phyloP scores from a whole-genome alignment of 2,329 filamentous ascomycete genomes.

The Colletotrichum agaves region DNA sequence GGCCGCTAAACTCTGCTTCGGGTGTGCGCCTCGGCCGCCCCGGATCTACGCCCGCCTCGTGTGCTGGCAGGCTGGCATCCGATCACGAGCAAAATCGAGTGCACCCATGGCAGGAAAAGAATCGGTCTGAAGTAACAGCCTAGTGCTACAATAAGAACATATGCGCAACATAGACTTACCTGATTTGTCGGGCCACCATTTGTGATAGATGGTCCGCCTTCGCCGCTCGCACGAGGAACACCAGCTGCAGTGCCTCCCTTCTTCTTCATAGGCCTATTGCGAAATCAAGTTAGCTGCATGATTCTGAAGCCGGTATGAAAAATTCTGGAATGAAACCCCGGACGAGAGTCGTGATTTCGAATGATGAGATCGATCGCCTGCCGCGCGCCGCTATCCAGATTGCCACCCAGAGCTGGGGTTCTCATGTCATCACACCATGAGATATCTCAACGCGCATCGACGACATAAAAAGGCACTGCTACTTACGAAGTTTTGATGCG shows the following conservation, averaged over 20 bases:
- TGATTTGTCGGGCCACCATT: slow-evolving; percentile 64
- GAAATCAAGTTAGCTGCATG: slow-evolving; percentile 4
- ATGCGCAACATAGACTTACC: slow-evolving; percentile 54
- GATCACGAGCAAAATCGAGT: neutral
- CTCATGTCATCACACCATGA: slow-evolving; percentile 20
- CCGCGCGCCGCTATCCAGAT: slow-evolving; percentile 18
- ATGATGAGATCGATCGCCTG: slow-evolving; percentile 25
- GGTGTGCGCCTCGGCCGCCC: slow-evolving; percentile 27
- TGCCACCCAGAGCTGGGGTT: slow-evolving; percentile 9
- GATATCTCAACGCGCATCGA: slow-evolving; percentile 3
- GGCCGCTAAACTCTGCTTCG: slow-evolving; percentile 39
- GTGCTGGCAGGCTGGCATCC: neutral
- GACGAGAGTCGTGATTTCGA: slow-evolving; percentile 19
- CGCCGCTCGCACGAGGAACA: slow-evolving; percentile 72
- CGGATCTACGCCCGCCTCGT: slow-evolving; percentile 16
- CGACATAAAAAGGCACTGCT: neutral
- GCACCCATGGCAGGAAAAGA: slow-evolving; percentile 4
- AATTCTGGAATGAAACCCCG: slow-evolving; percentile 7
- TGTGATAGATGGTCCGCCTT: slow-evolving; percentile 70
- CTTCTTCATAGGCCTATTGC: slow-evolving; percentile 78
- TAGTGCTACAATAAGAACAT: slow-evolving; percentile 4
- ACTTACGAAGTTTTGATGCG: slow-evolving; percentile 78
- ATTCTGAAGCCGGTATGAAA: neutral
- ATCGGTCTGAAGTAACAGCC: neutral
- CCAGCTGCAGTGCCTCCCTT: slow-evolving; percentile 76